Evolutionary conservation across 2,329 filamentous ascomycete genomes (phyloP).

Genomic region (Xenosphaeropsis pyriputrescens): DNA sequence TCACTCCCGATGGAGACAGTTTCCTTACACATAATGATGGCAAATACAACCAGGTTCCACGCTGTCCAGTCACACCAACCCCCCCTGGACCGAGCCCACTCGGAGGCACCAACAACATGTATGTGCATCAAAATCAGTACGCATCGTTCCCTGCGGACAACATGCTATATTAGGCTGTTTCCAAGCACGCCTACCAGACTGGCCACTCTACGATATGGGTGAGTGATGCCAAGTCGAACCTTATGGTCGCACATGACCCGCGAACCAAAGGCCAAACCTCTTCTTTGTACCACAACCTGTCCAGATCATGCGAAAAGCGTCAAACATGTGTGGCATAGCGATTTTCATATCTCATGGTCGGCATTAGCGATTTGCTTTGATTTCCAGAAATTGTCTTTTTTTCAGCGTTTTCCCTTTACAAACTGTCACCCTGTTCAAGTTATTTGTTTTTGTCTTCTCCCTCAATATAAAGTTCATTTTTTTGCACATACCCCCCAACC

Average conservation of each 20-base stretch:
- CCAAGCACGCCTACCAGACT: not conserved
- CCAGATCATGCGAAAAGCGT: conserved; percentile 1
- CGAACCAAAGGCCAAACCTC: conserved; percentile 2
- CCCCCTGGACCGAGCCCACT: conserved; percentile 22
- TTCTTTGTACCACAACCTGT: conserved; percentile 17
- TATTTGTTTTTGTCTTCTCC: too few relatives aligned
- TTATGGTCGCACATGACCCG: conserved; percentile 2
- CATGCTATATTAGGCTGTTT: conserved; percentile 12
- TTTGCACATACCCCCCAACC: too few relatives aligned
- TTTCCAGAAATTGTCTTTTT: conserved; percentile 11
- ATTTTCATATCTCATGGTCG: conserved; percentile 23
- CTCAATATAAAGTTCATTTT: too few relatives aligned
- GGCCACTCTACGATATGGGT: conserved; percentile 1
- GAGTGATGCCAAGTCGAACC: not conserved
- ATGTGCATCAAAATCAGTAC: conserved; percentile 26
- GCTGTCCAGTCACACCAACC: conserved; percentile 49
- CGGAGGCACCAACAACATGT: conserved; percentile 18
- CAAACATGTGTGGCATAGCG: conserved; percentile 3
- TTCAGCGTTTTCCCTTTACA: conserved; percentile 4
- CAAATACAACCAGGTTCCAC: conserved; percentile 13
- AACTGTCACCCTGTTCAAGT: too few relatives aligned
- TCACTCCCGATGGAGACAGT: conserved; percentile 59
- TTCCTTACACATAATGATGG: conserved; percentile 20
- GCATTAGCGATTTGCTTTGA: conserved; percentile 29
- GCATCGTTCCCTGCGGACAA: conserved; percentile 26